Evolutionary conservation across 2,329 filamentous ascomycete species (phyloP), one percentile per base, ranked within the genome.

Genomic region (Fusarium sp.): DNA sequence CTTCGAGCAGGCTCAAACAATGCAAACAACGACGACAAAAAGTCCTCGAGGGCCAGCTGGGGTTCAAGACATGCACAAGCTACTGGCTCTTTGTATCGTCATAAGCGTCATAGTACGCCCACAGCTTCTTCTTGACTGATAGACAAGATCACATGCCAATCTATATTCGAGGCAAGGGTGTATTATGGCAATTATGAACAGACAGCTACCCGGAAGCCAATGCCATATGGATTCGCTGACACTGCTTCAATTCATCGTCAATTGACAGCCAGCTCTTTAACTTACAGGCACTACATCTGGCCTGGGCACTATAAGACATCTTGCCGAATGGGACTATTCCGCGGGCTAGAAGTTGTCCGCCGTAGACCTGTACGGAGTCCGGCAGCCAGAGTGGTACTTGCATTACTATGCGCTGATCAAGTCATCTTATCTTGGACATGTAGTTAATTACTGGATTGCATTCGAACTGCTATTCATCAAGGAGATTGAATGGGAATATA

Each of bases 111-210:
- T 9, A 5, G n/a, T 38, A 18, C 16, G 9, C 9, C 34, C 11
- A 18, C 32, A 18, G 16, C 9, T 1, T 38, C 34, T 38, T 0
- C 3, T 3, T n/a, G 7, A 13, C 22, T 5, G 3, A 6, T 34
- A 15, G 6, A 7, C 13, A 13, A 25, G 3, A 13, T 25, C 11
- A 34, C 1, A 16, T 24, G 6, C 15, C 22, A 8, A 2, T 6
- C 13, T 32, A 7, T 34, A 18, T 9, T n/a, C 10, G 47, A 34
- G 5, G 4, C 6, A 4, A 25, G 16, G 18, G n/a, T 38, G 34
- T 8, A 4, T 22, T 24, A n/a, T 13, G 3, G n/a, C 8, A 13
- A 2, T 8, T 1, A n/a, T 22, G 24, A 9, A 5, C 22, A 18
- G 10, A 20, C n/a, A 24, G 15, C 16, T 48, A 32, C 46, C 46